These are phyloP conservation scores for Aspergillus texensis DNA, from an alignment of 2,329 filamentous ascomycete species.

Conservation along the genomic window DNA sequence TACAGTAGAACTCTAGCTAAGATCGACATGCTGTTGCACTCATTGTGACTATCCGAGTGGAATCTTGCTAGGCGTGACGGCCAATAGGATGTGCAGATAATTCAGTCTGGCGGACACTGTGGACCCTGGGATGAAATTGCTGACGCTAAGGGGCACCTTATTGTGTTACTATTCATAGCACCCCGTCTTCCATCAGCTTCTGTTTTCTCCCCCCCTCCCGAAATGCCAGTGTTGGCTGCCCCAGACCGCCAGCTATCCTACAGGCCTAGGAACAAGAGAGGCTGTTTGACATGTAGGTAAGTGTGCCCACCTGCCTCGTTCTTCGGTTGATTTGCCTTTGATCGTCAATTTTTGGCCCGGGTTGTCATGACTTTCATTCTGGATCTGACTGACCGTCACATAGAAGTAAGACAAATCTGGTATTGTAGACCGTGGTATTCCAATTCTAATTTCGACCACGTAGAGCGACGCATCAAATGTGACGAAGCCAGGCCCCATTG, in stretches of 20 bases:
- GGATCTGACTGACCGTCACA: not conserved
- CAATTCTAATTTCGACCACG: not conserved
- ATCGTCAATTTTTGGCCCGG: not conserved
- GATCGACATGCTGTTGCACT: too few relatives aligned
- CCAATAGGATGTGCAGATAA: not conserved
- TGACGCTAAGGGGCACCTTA: too few relatives aligned
- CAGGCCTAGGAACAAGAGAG: not conserved
- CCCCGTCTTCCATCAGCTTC: not conserved
- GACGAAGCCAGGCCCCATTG: slow-evolving; percentile 35
- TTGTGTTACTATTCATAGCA: too few relatives aligned
- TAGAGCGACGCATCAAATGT: slow-evolving; percentile 35
- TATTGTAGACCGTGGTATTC: not conserved
- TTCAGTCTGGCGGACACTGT: too few relatives aligned
- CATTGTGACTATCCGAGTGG: not conserved
- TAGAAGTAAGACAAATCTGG: not conserved
- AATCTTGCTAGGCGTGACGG: not conserved
- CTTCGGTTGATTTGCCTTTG: not conserved
- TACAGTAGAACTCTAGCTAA: not conserved
- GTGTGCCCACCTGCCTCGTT: not conserved
- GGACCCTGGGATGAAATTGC: not conserved
- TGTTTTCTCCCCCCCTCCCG: too few relatives aligned
- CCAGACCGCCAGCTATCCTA: not conserved
- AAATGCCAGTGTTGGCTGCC: not conserved
- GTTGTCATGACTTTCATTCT: not conserved
- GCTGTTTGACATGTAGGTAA: not conserved